A percentile compares a stretch with the other conserved stretches of the same genome.
These are phyloP conservation scores for Epichloe brachyelytri DNA, from an alignment of 2,329 filamentous ascomycete species.

Conservation along the genomic window DNA sequence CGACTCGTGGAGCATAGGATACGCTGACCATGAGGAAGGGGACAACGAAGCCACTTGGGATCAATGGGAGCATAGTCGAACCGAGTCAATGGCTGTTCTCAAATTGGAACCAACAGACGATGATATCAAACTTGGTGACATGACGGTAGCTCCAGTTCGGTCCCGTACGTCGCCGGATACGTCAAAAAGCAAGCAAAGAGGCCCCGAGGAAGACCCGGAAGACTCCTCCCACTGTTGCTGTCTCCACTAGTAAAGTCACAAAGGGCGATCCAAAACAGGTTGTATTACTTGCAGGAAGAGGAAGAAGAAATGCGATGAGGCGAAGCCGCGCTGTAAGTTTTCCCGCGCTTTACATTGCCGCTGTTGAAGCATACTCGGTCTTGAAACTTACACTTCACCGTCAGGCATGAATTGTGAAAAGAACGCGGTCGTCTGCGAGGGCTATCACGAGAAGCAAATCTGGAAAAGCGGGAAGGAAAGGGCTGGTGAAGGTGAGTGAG, in stretches of 20 bases:
- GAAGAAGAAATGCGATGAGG: conserved; percentile 63
- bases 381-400: background rate
- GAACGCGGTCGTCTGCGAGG: conserved; percentile 84
- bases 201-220: conserved; percentile 70
- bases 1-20: conserved; percentile 31
- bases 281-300: conserved; percentile 55
- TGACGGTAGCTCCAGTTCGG: conserved; percentile 28
- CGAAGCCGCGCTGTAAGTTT: conserved; percentile 47
- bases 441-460: conserved; percentile 73
- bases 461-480: conserved; percentile 80
- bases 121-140: conserved; percentile 38
- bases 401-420: conserved; percentile 80
- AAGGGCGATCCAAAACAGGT: conserved; percentile 61
- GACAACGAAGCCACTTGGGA: conserved; percentile 35
- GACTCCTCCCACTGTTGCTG: conserved; percentile 51
- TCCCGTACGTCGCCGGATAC: conserved; percentile 11
- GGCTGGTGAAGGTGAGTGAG: conserved; percentile 50
- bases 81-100: conserved; percentile 33
- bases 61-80: conserved; percentile 34
- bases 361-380: background rate
- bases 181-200: conserved; percentile 36
- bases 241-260: conserved; percentile 52
- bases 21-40: conserved; percentile 24
- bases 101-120: conserved; percentile 47
- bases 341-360: background rate